Base-by-base conservation (phyloP, 116 monocot genomes). In the Iris pallida region DNA sequence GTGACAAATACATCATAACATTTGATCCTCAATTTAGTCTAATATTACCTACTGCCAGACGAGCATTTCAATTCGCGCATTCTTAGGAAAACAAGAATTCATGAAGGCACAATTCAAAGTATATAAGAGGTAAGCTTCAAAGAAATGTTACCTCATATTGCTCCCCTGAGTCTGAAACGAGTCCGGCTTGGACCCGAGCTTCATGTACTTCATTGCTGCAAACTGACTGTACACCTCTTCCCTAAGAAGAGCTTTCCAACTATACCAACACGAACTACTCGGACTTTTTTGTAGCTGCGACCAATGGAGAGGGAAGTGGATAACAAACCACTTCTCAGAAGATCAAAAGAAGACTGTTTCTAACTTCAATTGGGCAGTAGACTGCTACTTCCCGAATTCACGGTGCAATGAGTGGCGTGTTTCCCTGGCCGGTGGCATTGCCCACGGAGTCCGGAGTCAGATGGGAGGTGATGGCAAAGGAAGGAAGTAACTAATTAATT, bases 121-220 rank as follows among this genome's bases (percentile, higher is more conserved):
- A 62, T 62, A 62, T 52, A 68, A 41, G 18, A 55, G 16, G 18
- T 56, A 73, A 17, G 4, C 0, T 16, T 44, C 5, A 8, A 51
- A 42, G 30, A 40, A 14, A 9, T 56, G 8, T 18, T 76, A 88
- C 88, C 88, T 84, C 70, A 76, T 64, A 59, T 81, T 65, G 14
- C 84, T 76, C 43, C 88, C 88, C 48, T 88, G 84, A 4, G 57
- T 76, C 67, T 84, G 84, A 76, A 88, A 88, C 45, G 64, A 68
- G 59, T 81, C 84, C 14, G 84, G 79, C 58, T 73, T 81, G 5
- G 81, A 84, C 73, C 88, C 88, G 71, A 88, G 88, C 84, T 88
- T 88, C 88, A 88, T 94, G 56, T 87, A 94, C 82, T 94, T 94
- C 94, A 94, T 94, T 9, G 58, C 71, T 20, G 45, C 30, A 17